Evolutionary conservation across 202 grass and related monocot genomes (phyloP), one percentile per base, ranked within the genome.

Genomic region (Dendrocalamus latiflorus): DNA sequence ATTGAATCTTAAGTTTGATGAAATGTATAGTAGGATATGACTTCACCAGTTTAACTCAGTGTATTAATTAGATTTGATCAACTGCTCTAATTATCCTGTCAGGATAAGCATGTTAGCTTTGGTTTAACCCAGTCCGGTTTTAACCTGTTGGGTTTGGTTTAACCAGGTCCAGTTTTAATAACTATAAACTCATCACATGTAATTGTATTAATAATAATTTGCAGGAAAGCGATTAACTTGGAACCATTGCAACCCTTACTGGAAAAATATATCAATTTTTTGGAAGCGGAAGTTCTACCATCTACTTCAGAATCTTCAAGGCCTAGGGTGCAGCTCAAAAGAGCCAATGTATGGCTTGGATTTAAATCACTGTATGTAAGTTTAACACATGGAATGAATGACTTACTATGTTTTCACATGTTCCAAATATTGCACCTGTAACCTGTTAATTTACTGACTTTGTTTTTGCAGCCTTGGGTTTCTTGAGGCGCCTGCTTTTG

Each of bases 321-420:
- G 62, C 89, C 90, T 69, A 95, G 95, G 85, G 83, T 93, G 82
- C 95, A 90, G 74, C 95, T 95, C 48, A 87, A 93, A 90, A 86
- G 93, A 80, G 65, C 83, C 0, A 89, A 98, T 80, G 82, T 98
- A 84, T 98, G 95, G 95, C 93, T 95, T 83, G 95, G 95, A 90
- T 93, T 98, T 88, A 98, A 98, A 89, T 93, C 93, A 95, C 67
- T 98, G 95, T 98, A 98, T 91, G 95, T 91, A 85, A 88, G 74
- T 93, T 74, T 88, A 72, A 80, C 65, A 91, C 34, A 78, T 79
- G 22, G 11, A 65, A 79, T 74, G 50, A 49, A 72, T 75, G 50
- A 63, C 38, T 77, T 67, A 57, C 41, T 74, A 36, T 43, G 3
- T 48, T 64, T 60, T 75, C 55, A 60, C 65, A 37, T 65, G 48